These are phyloP conservation scores for Aspergillus mulundensis DNA, from an alignment of 495 filamentous ascomycete species.

Conservation along the genomic window DNA sequence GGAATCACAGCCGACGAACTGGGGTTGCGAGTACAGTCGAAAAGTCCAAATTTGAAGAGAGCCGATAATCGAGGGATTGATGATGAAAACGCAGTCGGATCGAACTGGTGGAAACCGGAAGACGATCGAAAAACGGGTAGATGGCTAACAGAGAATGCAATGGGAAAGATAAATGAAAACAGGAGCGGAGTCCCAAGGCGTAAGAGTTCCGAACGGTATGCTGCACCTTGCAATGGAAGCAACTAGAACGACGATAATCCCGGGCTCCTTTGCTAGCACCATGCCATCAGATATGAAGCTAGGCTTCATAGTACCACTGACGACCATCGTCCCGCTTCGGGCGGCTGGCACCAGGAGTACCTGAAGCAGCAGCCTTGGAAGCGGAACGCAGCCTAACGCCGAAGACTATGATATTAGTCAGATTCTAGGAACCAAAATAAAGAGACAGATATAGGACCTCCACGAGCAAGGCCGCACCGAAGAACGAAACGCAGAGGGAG, in stretches of 20 bases:
- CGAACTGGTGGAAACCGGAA: slow-evolving; percentile 38
- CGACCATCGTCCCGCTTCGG: slow-evolving; percentile 69
- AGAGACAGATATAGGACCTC: slow-evolving; percentile 43
- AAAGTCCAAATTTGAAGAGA: slow-evolving; percentile 5
- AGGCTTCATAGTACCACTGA: slow-evolving; percentile 50
- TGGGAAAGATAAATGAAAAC: slow-evolving; percentile 25
- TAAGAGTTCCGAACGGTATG: slow-evolving; percentile 40
- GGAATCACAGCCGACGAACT: not conserved
- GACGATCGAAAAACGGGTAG: slow-evolving; percentile 35
- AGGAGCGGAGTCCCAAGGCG: slow-evolving; percentile 35
- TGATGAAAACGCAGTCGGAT: slow-evolving; percentile 22
- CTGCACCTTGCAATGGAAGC: slow-evolving; percentile 29
- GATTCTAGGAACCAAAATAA: slow-evolving; percentile 61
- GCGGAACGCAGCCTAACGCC: slow-evolving; percentile 93
- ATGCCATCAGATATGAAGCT: slow-evolving; percentile 32
- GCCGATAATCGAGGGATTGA: slow-evolving; percentile 16
- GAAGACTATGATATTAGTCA: slow-evolving; percentile 87
- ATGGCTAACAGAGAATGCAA: slow-evolving; percentile 36
- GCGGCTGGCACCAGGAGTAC: slow-evolving; percentile 63
- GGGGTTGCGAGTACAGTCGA: slow-evolving; percentile 9
- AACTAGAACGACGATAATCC: slow-evolving; percentile 29
- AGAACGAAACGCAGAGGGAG: slow-evolving; percentile 79
- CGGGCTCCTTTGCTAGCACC: slow-evolving; percentile 32
- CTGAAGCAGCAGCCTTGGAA: slow-evolving; percentile 74
- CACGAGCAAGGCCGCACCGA: slow-evolving; percentile 71